These are phyloP conservation scores for Entelexis paramagnoliae DNA, from an alignment of 1,139 yeast genomes.

Conservation along the genomic window DNA sequence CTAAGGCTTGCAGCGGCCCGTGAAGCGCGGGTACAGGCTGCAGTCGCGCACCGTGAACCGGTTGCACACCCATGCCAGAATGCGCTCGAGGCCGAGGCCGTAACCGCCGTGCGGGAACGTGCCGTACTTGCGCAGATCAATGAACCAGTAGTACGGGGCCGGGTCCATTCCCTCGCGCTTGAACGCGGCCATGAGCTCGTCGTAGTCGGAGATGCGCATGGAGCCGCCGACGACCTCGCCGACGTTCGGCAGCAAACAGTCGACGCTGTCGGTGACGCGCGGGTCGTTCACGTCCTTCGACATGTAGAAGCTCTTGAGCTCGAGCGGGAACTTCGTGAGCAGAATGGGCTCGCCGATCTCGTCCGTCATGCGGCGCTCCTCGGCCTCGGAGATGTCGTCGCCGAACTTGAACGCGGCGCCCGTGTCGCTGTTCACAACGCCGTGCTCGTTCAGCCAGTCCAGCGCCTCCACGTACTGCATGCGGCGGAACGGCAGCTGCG, in stretches of 20 bases:
- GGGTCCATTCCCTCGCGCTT: slow-evolving; percentile 82
- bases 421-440: slow-evolving; percentile 75
- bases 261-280: slow-evolving; percentile 95
- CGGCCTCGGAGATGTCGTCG: slow-evolving; percentile 98
- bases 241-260: slow-evolving; percentile 95
- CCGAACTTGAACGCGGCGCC: slow-evolving; percentile 89
- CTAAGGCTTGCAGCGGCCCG: slow-evolving; percentile 89
- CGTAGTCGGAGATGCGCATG: slow-evolving; percentile 81
- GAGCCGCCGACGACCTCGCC: slow-evolving; percentile 99
- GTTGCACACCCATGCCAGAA: slow-evolving; percentile 95
- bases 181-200: slow-evolving; percentile 81
- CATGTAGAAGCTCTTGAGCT: slow-evolving; percentile 96
- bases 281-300: slow-evolving; percentile 81
- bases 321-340: slow-evolving; percentile 90
- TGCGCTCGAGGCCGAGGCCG: slow-evolving; percentile 96
- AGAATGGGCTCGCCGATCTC: slow-evolving; percentile 84
- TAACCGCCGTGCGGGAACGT: slow-evolving; percentile 98
- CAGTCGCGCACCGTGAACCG: slow-evolving; percentile 97
- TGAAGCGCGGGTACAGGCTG: slow-evolving; percentile 91
- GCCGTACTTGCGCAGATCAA: slow-evolving; percentile 89
- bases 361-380: slow-evolving; percentile 98
- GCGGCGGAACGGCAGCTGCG: slow-evolving; percentile 78
- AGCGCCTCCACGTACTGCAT: slow-evolving; percentile 85
- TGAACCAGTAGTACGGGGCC: slow-evolving; percentile 84
- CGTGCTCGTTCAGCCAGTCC: slow-evolving; percentile 94